A percentile compares a stretch with the other conserved stretches of the same genome.
Evolutionary conservation across 164 flowering plant genomes (phyloP).

Genomic region (Berberis thunbergii): DNA sequence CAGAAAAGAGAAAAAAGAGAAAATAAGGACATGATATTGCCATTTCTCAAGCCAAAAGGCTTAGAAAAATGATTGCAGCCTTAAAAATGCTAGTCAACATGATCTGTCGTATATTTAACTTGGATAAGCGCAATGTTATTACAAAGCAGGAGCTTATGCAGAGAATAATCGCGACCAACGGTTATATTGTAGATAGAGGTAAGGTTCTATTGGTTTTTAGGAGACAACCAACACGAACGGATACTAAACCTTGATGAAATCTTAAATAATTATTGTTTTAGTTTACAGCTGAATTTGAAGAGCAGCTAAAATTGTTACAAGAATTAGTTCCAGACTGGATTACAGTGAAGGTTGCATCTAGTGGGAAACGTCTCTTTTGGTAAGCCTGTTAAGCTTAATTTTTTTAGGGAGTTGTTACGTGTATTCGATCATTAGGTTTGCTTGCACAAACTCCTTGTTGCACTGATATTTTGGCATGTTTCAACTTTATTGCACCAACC

Average conservation of each 20-base stretch:
- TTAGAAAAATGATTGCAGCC: constrained; percentile 45
- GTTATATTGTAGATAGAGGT: constrained; percentile 56
- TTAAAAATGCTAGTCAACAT: constrained; percentile 75
- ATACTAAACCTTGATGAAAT: not conserved
- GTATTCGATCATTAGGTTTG: no score
- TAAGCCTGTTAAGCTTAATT: no score
- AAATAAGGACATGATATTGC: constrained; percentile 52
- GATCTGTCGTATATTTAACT: constrained; percentile 54
- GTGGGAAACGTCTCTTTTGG: no score
- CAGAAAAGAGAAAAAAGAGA: constrained; percentile 43
- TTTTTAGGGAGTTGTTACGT: no score
- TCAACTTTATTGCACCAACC: no score
- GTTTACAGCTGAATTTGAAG: constrained; percentile 37
- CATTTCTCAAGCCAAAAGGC: constrained; percentile 57
- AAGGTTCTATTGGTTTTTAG: constrained; percentile 15
- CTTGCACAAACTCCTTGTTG: no score
- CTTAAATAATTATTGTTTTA: not conserved
- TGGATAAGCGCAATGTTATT: constrained; percentile 41
- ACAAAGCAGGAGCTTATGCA: constrained; percentile 76
- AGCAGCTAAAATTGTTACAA: no score
- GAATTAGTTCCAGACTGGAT: no score
- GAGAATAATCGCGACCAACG: constrained; percentile 37
- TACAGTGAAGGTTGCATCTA: no score
- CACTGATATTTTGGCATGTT: no score
- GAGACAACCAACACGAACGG: not conserved